These are phyloP conservation scores for Didymellaceae sp. DNA, from an alignment of 2,329 filamentous ascomycete genomes.

Conservation along the genomic window DNA sequence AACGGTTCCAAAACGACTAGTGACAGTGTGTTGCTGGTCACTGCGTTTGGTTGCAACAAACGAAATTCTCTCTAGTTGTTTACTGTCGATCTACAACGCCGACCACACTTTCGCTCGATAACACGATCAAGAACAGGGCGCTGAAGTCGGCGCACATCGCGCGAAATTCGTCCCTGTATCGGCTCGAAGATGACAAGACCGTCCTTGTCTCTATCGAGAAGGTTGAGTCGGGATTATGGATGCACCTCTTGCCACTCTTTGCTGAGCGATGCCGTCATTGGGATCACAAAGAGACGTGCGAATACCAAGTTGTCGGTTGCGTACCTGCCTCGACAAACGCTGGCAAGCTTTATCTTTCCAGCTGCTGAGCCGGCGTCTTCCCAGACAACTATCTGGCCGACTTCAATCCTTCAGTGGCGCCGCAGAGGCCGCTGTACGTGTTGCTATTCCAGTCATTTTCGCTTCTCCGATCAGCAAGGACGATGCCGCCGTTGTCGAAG, in stretches of 20 bases:
- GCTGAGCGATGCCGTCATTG: conserved; percentile 49
- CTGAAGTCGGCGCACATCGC: conserved; percentile 13
- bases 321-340: conserved; percentile 5
- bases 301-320: conserved; percentile 3
- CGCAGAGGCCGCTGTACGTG: conserved; percentile 12
- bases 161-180: conserved; percentile 45
- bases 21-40: too few species aligned
- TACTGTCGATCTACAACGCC: too few species aligned
- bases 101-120: too few species aligned
- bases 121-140: conserved; percentile 3
- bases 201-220: conserved; percentile 25
- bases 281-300: conserved; percentile 45
- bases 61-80: too few species aligned
- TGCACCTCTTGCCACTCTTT: conserved; percentile 19
- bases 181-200: neutral
- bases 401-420: neutral
- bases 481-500: neutral
- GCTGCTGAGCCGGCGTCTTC: conserved; percentile 17
- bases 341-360: conserved; percentile 5
- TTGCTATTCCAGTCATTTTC: conserved; percentile 21
- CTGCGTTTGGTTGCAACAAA: too few species aligned
- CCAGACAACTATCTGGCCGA: conserved; percentile 11
- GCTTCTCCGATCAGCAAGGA: conserved; percentile 16
- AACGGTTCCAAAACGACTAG: too few species aligned
- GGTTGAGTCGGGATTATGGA: conserved; percentile 21